Base-by-base conservation (phyloP, 495 filamentous ascomycete species). In the Aspergillus bridgeri region DNA sequence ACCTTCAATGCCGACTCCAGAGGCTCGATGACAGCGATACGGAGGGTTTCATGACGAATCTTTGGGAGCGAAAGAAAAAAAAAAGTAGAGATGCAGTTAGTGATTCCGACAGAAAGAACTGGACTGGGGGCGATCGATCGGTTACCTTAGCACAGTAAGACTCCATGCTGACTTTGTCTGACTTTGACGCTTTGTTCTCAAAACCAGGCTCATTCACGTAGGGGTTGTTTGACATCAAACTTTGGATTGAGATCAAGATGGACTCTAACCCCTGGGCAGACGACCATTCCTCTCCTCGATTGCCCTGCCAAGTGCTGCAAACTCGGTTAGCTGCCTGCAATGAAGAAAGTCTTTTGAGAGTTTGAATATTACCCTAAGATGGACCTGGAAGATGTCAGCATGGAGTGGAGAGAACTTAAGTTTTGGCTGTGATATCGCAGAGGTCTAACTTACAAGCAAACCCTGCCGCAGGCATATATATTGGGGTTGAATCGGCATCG, bases 171-270 rank as follows among this genome's bases (percentile, higher is more conserved):
- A 87, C 83, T 74, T 89, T 86, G 65, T 96, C 89, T 11, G 79
- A 71, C 3, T 77, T 71, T 20, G 83, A 80, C 29, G 85, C 85
- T 19, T 86, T 83, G 51, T 88, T 81, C 63, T 97, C 94, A 62
- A 89, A 96, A 8, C 94, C 94, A 18, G 94, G 94, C 66, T 98
- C 94, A 62, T 97, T 96, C 70, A 94, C 90, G 70, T 96, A 98
- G 0, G 94, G 94, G 68, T 97, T 96, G 21, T 83, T 73, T 1
- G 91, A 95, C 87, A 98, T 92, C 24, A 98, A 77, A 65, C 91
- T 96, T 70, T 98, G 94, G 53, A 98, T 97, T 5, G 94, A 98
- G 27, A 98, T 84, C 27, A 98, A 70, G 50, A 97, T 89, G 1
- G 94, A 97, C 69, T 98, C 94, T 4, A 98, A 77, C 18, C 94